Base-by-base conservation (phyloP, 306 rosid species). In the Hippophae tibetana region DNA sequence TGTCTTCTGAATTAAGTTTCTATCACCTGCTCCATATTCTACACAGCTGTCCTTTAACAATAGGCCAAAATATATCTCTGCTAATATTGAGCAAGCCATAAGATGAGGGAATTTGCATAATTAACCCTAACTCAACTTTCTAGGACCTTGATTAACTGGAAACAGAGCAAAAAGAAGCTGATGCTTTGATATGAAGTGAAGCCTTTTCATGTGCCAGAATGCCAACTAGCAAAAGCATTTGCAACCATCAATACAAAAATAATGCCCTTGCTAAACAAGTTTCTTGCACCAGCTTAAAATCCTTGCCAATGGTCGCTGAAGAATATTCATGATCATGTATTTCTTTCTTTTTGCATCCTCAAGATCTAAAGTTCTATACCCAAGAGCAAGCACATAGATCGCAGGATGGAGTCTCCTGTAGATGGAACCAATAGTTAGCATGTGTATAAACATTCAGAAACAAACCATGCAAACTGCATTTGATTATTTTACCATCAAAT, bases 341-440 rank as follows among this genome's bases (percentile, higher is more conserved):
- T 83, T 85, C 79, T 74, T 85, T 67, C 71, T 68, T 78, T 75
- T 83, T 53, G 83, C 90, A 68, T 87, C 76, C 78, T 90, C 95
- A 63, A 87, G 82, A 79, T 90, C 97, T 69, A 90, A 86, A 56
- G 97, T 83, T 73, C 97, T 79, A 67, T 90, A 87, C 56, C 92
- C 97, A 71, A 90, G 94, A 68, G 90, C 77, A 66, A 90, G 83
- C 57, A 90, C 77, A 76, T 87, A 90, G 87, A 90, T 83, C 13
- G 97, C 96, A 54, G 97, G 97, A 71, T 87, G 97, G 63, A 90
- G 84, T 75, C 97, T 85, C 82, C 97, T 90, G 87, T 80, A 70
- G 38, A 72, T 61, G 66, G 64, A 42, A 66, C 9, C 54, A 64
- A 70, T 61, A 55, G 55, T 63, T 31, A 26, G 68, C 79, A 57